Evolutionary conservation across 495 filamentous ascomycete species (phyloP), one percentile per base, ranked within the genome.

Genomic region (Annulohypoxylon nitens): DNA sequence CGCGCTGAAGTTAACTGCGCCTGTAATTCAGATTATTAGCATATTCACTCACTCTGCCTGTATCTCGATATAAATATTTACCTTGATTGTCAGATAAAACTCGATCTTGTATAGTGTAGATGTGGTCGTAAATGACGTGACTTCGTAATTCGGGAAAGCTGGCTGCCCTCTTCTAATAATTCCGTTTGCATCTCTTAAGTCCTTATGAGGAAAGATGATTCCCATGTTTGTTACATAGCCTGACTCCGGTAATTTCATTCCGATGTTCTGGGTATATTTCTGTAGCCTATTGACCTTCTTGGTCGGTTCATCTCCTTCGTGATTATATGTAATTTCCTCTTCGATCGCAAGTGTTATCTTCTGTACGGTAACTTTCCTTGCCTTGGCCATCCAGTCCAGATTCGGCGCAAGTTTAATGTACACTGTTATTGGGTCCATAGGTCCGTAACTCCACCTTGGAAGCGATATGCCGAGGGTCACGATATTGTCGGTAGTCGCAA

Each of bases 41-140:
- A 33, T 14, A n/a, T 59, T 43, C 37, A 4, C n/a, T 10, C 9
- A 36, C 18, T 1, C 39, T 26, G 1, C 8, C 54, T 54, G 10
- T 59, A 14, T n/a, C 12, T 73, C 9, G 6, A 26, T 14, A 26
- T 18, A 36, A 57, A 58, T 59, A 60, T 86, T 16, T 83, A 98
- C 96, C 88, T 97, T 97, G 48, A 99, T 93, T 41, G 90, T 93
- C 50, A 99, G 83, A 76, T 93, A 99, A 79, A 98, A 99, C 79
- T 99, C 95, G 78, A 99, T 97, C 81, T 98, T 98, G 82, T 98
- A 99, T 11, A 99, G 87, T 64, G 91, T 96, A 11, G 92, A 97
- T 36, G 94, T 92, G 0, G 96, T 99, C 20, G 96, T 97, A 75
- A 99, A 99, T 10, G 93, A 94, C 58, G 87, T 90, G 41, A 98